Conservation (phyloP, 371 early-diverging fungal species). For the Furculomyces boomerangus region DNA sequence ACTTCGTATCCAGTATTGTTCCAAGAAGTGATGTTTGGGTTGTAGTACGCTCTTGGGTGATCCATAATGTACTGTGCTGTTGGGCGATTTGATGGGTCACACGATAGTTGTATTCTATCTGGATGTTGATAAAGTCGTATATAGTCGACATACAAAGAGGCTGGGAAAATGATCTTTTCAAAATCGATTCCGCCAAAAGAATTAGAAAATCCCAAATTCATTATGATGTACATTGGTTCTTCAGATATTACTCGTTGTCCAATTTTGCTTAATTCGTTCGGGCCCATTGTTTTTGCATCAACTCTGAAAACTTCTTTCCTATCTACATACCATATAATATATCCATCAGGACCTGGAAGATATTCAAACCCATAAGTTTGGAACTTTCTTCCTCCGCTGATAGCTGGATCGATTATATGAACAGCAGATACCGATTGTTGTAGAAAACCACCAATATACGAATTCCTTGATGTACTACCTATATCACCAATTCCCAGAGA, state of each 20-base stretch:
- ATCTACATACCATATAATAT: conserved; percentile 25
- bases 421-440: conserved; percentile 28
- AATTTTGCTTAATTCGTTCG: conserved; percentile 21
- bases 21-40: conserved; percentile 20
- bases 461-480: conserved; percentile 18
- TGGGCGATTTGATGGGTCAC: conserved; percentile 30
- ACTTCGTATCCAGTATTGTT: conserved; percentile 17
- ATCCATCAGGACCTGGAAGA: conserved; percentile 22
- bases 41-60: conserved; percentile 25
- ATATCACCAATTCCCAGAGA: conserved; percentile 2
- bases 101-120: conserved; percentile 28
- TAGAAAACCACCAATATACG: conserved; percentile 22
- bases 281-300: conserved; percentile 23
- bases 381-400: conserved; percentile 18
- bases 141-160: conserved; percentile 29
- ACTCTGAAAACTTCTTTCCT: conserved; percentile 25
- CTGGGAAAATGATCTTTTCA: conserved; percentile 20
- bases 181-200: conserved; percentile 24
- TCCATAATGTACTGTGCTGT: conserved; percentile 30
- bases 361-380: conserved; percentile 29
- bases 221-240: conserved; percentile 32
- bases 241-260: conserved; percentile 26
- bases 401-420: conserved; percentile 16
- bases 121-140: conserved; percentile 32
- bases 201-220: conserved; percentile 28